Percentiles rank a stretch among this genome's conserved stretches.
phyloP scores from a whole-genome alignment of 352 stramenopile genomes.

The Pythium guiyangense region DNA sequence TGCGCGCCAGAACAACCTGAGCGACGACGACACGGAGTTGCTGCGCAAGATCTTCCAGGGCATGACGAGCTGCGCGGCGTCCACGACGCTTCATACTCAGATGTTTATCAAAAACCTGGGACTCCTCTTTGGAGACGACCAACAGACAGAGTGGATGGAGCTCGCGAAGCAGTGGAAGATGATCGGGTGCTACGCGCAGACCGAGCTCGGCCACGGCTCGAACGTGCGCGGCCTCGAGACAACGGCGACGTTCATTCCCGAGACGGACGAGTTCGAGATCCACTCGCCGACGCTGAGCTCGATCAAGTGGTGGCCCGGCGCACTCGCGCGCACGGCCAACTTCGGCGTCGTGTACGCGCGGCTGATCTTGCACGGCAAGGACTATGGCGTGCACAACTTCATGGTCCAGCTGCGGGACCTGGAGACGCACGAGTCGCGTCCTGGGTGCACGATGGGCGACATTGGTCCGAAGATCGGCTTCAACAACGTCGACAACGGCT shows the following conservation, averaged over 20 bases:
- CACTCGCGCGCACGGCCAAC: constrained; percentile 92
- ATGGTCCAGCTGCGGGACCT: no score
- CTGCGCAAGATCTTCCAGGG: no score
- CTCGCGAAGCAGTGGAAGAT: constrained; percentile 53
- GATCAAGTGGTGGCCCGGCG: constrained; percentile 96
- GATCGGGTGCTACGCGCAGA: constrained; percentile 93
- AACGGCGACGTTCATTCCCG: constrained; percentile 43
- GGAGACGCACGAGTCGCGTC: constrained; percentile 57
- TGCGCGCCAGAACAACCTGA: no score
- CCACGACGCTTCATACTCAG: constrained; percentile 62
- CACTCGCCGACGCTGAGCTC: constrained; percentile 93
- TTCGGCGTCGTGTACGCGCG: constrained; percentile 86
- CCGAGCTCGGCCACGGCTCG: constrained; percentile 93
- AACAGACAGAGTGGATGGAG: not conserved
- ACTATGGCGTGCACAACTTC: constrained; percentile 95
- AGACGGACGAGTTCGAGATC: constrained; percentile 92
- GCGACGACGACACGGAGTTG: no score
- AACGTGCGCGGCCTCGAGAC: constrained; percentile 92
- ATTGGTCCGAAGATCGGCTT: constrained; percentile 84
- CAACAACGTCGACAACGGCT: constrained; percentile 91
- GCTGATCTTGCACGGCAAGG: constrained; percentile 74
- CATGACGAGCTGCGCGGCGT: constrained; percentile 47
- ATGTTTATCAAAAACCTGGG: constrained; percentile 72
- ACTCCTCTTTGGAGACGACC: constrained; percentile 27
- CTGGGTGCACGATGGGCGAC: constrained; percentile 55